A percentile compares a stretch with the other conserved stretches of the same genome.
Conservation (phyloP, 768 basidiomycete species). For the Tricholoma sp. region DNA sequence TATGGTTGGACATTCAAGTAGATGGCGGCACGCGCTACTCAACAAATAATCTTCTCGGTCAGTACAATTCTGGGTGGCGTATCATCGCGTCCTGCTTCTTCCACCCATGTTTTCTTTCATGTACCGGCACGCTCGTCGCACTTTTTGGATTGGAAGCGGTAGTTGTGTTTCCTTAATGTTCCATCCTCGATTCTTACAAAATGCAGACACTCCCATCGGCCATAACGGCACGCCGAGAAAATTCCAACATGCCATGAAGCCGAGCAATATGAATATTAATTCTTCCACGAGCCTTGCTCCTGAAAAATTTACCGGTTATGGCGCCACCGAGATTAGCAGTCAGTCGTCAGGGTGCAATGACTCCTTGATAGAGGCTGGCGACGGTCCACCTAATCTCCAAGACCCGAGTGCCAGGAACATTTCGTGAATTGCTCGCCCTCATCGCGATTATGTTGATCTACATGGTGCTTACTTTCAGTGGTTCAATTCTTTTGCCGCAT, state of each 20-base stretch:
- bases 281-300: constrained; percentile 12
- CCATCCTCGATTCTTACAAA: neutral
- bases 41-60: neutral
- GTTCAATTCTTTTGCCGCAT: constrained; percentile 32
- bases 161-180: neutral
- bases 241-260: neutral
- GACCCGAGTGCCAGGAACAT: constrained; percentile 7
- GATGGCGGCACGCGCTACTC: too few species aligned
- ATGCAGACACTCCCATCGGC: constrained; percentile 29
- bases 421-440: constrained; percentile 17
- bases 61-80: constrained; percentile 23
- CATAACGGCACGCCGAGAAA: constrained; percentile 9
- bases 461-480: constrained; percentile 31
- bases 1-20: neutral
- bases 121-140: constrained; percentile 17
- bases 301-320: constrained; percentile 4
- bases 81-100: constrained; percentile 24
- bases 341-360: constrained; percentile 1
- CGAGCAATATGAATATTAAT: neutral
- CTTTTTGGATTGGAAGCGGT: constrained; percentile 24
- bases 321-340: neutral
- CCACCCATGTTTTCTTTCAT: constrained; percentile 31
- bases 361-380: constrained; percentile 2
- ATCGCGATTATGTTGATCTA: constrained; percentile 25
- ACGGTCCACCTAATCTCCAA: constrained; percentile 4